Conservation (phyloP, 2,329 filamentous ascomycete species). For the Penicillium sp. region DNA sequence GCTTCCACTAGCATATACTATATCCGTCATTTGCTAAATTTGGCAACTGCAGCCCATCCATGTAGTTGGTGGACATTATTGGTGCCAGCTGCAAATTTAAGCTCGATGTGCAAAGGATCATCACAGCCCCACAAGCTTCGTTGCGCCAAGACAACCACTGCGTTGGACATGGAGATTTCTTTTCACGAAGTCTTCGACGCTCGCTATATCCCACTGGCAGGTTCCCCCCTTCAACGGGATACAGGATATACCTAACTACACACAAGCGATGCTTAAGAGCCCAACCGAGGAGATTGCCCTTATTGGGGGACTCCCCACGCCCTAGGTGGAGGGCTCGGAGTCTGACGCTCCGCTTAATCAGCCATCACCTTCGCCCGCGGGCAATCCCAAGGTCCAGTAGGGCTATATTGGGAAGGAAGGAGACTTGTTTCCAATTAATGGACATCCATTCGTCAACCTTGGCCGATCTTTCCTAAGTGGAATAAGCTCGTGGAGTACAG, state of each 20-base stretch:
- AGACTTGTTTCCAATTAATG: neutral
- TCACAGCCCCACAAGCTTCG: neutral
- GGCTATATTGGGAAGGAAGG: too few relatives aligned
- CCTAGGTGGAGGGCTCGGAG: too few relatives aligned
- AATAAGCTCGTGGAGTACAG: slow-evolving; percentile 18
- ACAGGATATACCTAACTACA: neutral
- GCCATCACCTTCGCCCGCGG: neutral
- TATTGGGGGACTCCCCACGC: too few relatives aligned
- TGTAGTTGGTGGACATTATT: neutral
- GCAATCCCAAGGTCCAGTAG: too few relatives aligned
- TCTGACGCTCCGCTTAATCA: neutral
- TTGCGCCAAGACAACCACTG: neutral
- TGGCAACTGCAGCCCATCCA: neutral
- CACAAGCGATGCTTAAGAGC: neutral
- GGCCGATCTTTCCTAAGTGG: slow-evolving; percentile 2
- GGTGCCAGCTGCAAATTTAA: neutral
- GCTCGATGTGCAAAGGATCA: neutral
- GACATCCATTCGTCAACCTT: neutral
- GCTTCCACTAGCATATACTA: neutral
- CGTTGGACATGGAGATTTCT: neutral
- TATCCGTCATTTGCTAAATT: neutral
- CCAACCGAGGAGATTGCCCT: too few relatives aligned
- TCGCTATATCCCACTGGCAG: too few relatives aligned
- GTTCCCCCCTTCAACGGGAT: neutral
- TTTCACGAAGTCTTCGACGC: neutral